Evolutionary conservation across 2,329 filamentous ascomycete species (phyloP).

Genomic region (Scedosporium minutisporum): DNA sequence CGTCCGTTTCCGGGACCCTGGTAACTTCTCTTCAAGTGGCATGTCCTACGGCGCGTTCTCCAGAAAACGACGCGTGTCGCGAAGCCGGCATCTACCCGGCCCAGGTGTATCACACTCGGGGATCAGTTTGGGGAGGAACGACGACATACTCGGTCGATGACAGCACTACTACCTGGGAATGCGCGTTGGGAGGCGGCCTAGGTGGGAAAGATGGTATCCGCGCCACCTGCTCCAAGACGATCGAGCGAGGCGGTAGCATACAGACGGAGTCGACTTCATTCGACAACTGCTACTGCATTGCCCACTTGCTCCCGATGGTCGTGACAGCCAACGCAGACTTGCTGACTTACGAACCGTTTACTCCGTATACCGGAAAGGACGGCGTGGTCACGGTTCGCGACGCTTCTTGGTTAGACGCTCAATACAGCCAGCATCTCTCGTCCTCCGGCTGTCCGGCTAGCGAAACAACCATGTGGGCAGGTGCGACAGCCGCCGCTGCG

Average conservation of each 20-base stretch:
- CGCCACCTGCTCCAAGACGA: conserved; percentile 8
- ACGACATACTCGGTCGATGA: conserved; percentile 10
- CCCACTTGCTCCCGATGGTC: conserved; percentile 9
- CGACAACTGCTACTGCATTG: conserved; percentile 9
- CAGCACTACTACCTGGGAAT: conserved; percentile 11
- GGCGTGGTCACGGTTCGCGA: not conserved
- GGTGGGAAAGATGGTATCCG: not conserved
- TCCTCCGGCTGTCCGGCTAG: not conserved
- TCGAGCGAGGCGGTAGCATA: conserved; percentile 3
- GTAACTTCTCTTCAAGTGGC: conserved; percentile 7
- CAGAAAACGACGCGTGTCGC: conserved; percentile 12
- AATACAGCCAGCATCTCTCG: not conserved
- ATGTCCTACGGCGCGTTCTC: conserved; percentile 10
- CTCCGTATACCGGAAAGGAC: not conserved
- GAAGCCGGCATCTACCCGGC: conserved; percentile 11
- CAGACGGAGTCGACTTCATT: conserved; percentile 1
- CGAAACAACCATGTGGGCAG: conserved; percentile 1
- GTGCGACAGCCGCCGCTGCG: not conserved
- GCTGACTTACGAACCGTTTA: not conserved
- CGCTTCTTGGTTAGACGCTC: not conserved
- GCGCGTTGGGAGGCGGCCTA: conserved; percentile 4
- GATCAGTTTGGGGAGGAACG: conserved; percentile 11
- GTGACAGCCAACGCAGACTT: conserved; percentile 9
- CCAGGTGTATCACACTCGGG: conserved; percentile 11
- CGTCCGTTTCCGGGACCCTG: not conserved